These are phyloP conservation scores for Candida parachauliodes DNA, from an alignment of 805 yeast species.

Conservation along the genomic window DNA sequence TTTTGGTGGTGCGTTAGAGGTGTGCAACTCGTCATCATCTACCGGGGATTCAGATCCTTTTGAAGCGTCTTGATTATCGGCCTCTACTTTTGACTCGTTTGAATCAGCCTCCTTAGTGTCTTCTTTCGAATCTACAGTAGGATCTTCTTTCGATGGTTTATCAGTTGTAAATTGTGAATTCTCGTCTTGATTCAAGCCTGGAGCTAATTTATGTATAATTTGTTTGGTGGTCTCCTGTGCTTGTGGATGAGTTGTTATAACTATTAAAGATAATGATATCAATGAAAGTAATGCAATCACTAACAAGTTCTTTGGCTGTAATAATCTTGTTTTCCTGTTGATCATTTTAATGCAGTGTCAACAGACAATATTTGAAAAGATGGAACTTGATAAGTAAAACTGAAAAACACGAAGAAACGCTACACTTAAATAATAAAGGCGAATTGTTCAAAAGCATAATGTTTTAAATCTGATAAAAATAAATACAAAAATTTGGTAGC, in stretches of 20 bases:
- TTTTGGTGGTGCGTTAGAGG: neutral
- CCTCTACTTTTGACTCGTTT: neutral
- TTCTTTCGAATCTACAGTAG: neutral
- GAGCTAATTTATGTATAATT: neutral
- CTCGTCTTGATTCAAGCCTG: neutral
- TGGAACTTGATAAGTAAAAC: too few relatives aligned
- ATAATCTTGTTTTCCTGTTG: constrained; percentile 2
- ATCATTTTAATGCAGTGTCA: too few relatives aligned
- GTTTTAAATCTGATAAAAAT: too few relatives aligned
- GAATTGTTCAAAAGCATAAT: too few relatives aligned
- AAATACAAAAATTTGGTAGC: too few relatives aligned
- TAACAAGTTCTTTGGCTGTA: constrained; percentile 1
- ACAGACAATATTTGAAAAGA: too few relatives aligned
- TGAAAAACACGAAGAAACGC: too few relatives aligned
- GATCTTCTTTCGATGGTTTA: neutral
- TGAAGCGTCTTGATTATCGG: neutral
- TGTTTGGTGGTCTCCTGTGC: constrained; percentile 5
- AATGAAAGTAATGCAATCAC: neutral
- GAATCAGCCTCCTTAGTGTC: neutral
- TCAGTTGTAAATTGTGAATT: neutral
- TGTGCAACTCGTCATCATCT: neutral
- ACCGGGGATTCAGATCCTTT: neutral
- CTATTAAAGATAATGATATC: constrained; percentile 1
- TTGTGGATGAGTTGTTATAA: constrained; percentile 5
- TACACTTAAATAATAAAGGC: too few relatives aligned